Base-by-base conservation (phyloP, 2,329 filamentous ascomycete genomes). In the Nigrospora sphaerica region DNA sequence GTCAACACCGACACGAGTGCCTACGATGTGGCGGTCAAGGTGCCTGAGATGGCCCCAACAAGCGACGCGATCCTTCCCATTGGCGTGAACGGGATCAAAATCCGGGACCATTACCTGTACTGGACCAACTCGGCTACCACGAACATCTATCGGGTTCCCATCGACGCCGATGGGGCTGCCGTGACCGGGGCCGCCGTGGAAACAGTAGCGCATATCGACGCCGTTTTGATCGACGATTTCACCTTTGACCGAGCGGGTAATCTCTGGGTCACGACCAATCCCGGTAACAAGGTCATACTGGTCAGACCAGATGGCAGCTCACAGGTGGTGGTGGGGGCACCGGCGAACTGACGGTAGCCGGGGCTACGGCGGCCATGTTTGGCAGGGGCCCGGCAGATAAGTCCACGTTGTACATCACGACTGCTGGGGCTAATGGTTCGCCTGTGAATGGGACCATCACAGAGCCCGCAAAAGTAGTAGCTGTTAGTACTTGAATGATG, bases 41-140 rank as follows among this genome's bases (percentile, higher is more conserved):
- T 52, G n/a, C 32, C 53, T 1, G 50, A 62, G 46, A 59, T 61
- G 47, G 54, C 53, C 41, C 46, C 54, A 16, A 46, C 50, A 32
- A 38, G 44, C 2, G 46, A 39, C 4, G 32, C 46, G 2, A 42
- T 44, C 3, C 41, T 49, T n/a, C 38, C 48, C 1, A 31, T 57
- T 14, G 60, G 59, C 17, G 51, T 57, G 46, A 61, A 62, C 38
- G 60, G 60, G 9, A 39, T 62, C 6, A 60, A 60, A 37, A 47
- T 59, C 14, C 48, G 46, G n/a, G 46, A 39, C 12, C 55, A 53
- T 1, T 55, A 55, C 37, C 46, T 59, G 39, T 62, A 61, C 49
- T 62, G 57, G 55, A 54, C 52, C 40, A 58, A 62, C 48, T 53
- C 52, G n/a, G 44, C 49, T 12, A 43, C 31, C 13, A 48, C 32